phyloP scores from a whole-genome alignment of 2,329 filamentous ascomycete genomes.

The Fusarium irregulare region DNA sequence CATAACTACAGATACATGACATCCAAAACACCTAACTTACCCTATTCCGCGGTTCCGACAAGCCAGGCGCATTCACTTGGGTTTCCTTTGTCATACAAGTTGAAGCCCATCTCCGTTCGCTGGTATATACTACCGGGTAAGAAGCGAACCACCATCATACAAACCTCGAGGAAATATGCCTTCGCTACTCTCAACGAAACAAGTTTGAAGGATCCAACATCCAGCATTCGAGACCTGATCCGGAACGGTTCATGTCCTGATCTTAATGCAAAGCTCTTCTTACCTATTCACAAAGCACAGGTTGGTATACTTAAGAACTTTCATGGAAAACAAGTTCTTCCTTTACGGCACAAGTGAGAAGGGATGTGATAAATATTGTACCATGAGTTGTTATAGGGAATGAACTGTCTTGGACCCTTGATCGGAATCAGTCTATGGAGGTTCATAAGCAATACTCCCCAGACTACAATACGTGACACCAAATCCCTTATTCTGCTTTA shows the following conservation, averaged over 20 bases:
- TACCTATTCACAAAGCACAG: constrained; percentile 53
- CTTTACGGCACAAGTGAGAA: constrained; percentile 67
- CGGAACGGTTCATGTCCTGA: constrained; percentile 57
- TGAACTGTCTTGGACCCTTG: too few relatives aligned
- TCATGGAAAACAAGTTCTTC: constrained; percentile 70
- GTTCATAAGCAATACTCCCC: too few relatives aligned
- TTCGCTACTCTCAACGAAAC: constrained; percentile 55
- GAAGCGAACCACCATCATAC: constrained; percentile 57
- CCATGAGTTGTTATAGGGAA: constrained; percentile 59
- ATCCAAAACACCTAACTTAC: constrained; percentile 26
- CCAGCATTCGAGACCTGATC: constrained; percentile 63
- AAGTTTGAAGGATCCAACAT: constrained; percentile 62
- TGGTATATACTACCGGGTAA: constrained; percentile 58
- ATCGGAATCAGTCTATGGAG: too few relatives aligned
- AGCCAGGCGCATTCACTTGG: constrained; percentile 59
- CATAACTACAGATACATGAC: neutral
- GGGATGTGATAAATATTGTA: constrained; percentile 70
- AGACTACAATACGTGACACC: too few relatives aligned
- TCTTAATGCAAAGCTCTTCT: constrained; percentile 57
- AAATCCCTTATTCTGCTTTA: too few relatives aligned
- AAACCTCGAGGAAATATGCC: constrained; percentile 71
- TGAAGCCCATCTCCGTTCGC: constrained; percentile 69
- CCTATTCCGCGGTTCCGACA: constrained; percentile 63
- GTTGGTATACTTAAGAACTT: constrained; percentile 63
- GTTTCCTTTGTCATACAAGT: constrained; percentile 73